phyloP scores from a whole-genome alignment of 768 basidiomycete species.

The Lanmaoa rubissima region DNA sequence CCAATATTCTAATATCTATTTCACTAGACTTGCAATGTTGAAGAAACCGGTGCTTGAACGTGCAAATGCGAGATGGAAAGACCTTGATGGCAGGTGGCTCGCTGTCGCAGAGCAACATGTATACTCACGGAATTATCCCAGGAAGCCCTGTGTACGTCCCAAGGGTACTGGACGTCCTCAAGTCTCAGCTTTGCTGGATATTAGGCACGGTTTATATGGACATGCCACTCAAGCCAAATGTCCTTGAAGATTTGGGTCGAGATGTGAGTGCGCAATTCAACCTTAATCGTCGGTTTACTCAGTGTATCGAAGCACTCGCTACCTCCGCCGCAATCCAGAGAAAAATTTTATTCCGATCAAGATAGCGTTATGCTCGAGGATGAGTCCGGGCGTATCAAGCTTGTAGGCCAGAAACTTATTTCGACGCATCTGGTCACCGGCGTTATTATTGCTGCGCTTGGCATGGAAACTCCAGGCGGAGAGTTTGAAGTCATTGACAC shows the following conservation, averaged over 20 bases:
- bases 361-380: conserved; percentile 93
- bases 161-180: conserved; percentile 83
- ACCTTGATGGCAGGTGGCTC: conserved; percentile 37
- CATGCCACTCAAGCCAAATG: conserved; percentile 98
- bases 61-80: conserved; percentile 52
- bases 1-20: conserved; percentile 76
- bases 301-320: conserved; percentile 69
- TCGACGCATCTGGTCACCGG: conserved; percentile 79
- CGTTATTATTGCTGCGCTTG: conserved; percentile 85
- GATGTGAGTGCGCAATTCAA: conserved; percentile 60
- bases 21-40: conserved; percentile 52
- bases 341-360: conserved; percentile 72
- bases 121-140: conserved; percentile 30
- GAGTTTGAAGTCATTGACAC: conserved; percentile 94
- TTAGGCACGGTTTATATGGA: conserved; percentile 98
- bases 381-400: conserved; percentile 87
- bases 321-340: conserved; percentile 72
- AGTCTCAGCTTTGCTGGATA: conserved; percentile 84
- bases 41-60: conserved; percentile 45
- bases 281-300: conserved; percentile 3
- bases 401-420: conserved; percentile 73
- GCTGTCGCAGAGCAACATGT: background rate
- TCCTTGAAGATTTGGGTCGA: conserved; percentile 91
- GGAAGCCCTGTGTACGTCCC: conserved; percentile 71
- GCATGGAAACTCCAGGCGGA: conserved; percentile 83